These are phyloP conservation scores for Onygenales sp. DNA, from an alignment of 2,329 filamentous ascomycete genomes.

Conservation along the genomic window DNA sequence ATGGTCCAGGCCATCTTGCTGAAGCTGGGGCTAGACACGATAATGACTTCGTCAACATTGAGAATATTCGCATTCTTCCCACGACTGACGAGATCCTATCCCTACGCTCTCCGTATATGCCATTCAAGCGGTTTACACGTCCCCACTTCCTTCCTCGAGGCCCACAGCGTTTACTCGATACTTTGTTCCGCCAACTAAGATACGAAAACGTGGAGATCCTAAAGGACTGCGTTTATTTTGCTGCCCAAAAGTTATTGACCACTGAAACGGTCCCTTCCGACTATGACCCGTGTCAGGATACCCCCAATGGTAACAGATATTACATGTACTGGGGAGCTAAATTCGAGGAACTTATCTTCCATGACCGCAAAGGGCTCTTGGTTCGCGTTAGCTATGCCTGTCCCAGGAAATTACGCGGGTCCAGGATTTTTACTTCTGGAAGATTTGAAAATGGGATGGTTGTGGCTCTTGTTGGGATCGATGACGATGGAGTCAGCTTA, in stretches of 20 bases:
- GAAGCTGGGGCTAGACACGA: constrained; percentile 12
- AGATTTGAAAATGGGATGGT: constrained; percentile 22
- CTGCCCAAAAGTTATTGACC: constrained; percentile 11
- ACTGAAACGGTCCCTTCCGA: constrained; percentile 2
- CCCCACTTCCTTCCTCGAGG: constrained; percentile 10
- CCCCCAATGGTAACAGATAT: constrained; percentile 11
- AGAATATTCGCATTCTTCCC: constrained; percentile 15
- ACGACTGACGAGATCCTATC: constrained; percentile 16
- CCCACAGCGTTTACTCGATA: constrained; percentile 12
- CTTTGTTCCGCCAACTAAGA: constrained; percentile 16
- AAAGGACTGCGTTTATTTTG: constrained; percentile 14
- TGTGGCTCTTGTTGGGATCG: constrained; percentile 17
- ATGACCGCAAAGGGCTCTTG: constrained; percentile 13
- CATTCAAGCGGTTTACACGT: constrained; percentile 8
- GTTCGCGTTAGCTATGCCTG: constrained; percentile 21
- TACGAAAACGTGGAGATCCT: constrained; percentile 13
- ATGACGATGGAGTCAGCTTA: constrained; percentile 13
- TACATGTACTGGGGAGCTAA: constrained; percentile 12
- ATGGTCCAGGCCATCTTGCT: constrained; percentile 18
- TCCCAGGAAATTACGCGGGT: constrained; percentile 17
- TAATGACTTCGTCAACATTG: constrained; percentile 15
- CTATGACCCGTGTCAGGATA: constrained; percentile 12
- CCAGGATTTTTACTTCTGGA: constrained; percentile 13
- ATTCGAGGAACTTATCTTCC: constrained; percentile 13
- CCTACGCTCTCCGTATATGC: constrained; percentile 12